Conservation (phyloP, 2,329 filamentous ascomycete genomes). For the Chaetoscypha palmicola region DNA sequence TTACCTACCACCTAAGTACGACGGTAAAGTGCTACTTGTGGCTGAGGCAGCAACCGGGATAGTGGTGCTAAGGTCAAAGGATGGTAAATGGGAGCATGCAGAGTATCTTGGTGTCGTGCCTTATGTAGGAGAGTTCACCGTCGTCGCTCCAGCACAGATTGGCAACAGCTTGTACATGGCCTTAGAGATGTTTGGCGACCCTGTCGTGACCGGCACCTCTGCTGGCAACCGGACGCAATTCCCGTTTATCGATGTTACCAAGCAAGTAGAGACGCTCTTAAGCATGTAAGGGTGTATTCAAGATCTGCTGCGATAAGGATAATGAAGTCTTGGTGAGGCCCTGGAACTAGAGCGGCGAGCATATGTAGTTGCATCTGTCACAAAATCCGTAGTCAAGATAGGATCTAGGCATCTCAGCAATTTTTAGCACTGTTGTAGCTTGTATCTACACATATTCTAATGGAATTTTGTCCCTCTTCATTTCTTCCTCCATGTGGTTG, state of each 20-base stretch:
- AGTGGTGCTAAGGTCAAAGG: conserved; percentile 5
- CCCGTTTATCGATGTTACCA: conserved; percentile 10
- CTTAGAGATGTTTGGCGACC: conserved; percentile 1
- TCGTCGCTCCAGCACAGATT: conserved; percentile 2
- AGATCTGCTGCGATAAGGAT: too few species aligned
- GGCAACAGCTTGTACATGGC: conserved; percentile 6
- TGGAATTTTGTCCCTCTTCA: too few species aligned
- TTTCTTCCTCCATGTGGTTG: too few species aligned
- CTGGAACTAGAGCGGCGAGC: too few species aligned
- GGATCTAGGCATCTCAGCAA: too few species aligned
- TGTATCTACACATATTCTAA: too few species aligned
- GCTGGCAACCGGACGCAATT: conserved; percentile 7
- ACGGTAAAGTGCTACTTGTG: conserved; percentile 7
- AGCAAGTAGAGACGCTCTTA: conserved; percentile 9
- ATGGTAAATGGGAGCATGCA: conserved; percentile 9
- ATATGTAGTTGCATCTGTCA: too few species aligned
- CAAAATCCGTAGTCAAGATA: too few species aligned
- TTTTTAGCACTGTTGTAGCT: too few species aligned
- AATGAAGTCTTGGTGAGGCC: too few species aligned
- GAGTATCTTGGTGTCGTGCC: conserved; percentile 8
- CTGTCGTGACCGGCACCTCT: neutral
- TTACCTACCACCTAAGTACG: conserved; percentile 9
- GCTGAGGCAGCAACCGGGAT: conserved; percentile 6
- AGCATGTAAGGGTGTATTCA: too few species aligned
- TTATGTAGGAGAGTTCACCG: neutral